Evolutionary conservation across 495 filamentous ascomycete genomes (phyloP).

Genomic region (Penicillium goetzii): DNA sequence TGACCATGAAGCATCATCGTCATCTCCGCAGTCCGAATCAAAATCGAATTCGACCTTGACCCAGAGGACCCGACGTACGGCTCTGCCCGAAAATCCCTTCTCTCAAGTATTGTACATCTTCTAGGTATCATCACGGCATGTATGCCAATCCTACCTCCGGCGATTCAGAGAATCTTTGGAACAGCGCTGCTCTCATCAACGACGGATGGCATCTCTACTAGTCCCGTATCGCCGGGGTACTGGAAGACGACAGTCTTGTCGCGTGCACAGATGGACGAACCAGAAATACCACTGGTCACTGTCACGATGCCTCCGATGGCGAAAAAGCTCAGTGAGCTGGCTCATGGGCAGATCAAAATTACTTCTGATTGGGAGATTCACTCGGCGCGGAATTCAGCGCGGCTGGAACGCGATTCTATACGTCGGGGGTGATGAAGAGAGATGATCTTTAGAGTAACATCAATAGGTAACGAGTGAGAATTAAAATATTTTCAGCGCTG

Average conservation of each 20-base stretch:
- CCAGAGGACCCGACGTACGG: constrained; percentile 21
- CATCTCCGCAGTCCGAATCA: constrained; percentile 23
- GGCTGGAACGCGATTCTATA: constrained; percentile 20
- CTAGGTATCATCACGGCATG: constrained; percentile 29
- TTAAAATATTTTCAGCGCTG: too few relatives aligned
- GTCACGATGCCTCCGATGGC: constrained; percentile 26
- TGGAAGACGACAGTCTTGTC: constrained; percentile 25
- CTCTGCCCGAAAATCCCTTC: constrained; percentile 23
- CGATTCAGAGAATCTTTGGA: constrained; percentile 12
- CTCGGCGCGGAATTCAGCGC: constrained; percentile 32
- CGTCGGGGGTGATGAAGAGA: constrained; percentile 8
- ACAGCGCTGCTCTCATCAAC: constrained; percentile 9
- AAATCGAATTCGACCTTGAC: constrained; percentile 14
- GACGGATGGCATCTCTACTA: neutral
- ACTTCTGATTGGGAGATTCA: constrained; percentile 38
- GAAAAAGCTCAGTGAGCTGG: constrained; percentile 25
- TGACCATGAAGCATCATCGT: constrained; percentile 19
- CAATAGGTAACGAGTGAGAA: neutral
- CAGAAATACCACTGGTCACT: constrained; percentile 30
- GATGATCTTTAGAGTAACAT: neutral
- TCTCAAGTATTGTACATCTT: constrained; percentile 17
- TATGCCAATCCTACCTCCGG: constrained; percentile 22
- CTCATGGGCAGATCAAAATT: constrained; percentile 31
- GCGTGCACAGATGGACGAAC: constrained; percentile 18
- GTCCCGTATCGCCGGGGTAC: constrained; percentile 9